Evolutionary conservation across 2,329 filamentous ascomycete species (phyloP), one percentile per base, ranked within the genome.

Genomic region (Sarocladiaceae sp.): DNA sequence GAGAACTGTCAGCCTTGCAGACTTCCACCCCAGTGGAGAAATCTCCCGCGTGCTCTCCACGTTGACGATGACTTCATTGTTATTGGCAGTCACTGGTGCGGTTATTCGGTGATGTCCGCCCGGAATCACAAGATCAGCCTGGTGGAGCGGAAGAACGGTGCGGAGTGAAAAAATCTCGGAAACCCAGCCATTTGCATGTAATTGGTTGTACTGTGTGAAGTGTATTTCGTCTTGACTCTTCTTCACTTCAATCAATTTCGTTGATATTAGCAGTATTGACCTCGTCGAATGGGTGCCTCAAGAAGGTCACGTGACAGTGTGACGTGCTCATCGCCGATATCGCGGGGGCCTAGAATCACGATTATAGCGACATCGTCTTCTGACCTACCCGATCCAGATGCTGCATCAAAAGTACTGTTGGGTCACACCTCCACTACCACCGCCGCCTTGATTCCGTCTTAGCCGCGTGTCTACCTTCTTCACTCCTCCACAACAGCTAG

Each of bases 271-370:
- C n/a, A n/a, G n/a, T n/a, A n/a, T n/a, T n/a, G n/a, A n/a, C n/a
- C n/a, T n/a, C n/a, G n/a, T n/a, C n/a, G n/a, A n/a, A n/a, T n/a
- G n/a, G n/a, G n/a, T n/a, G n/a, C n/a, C n/a, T n/a, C n/a, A n/a
- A 22, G n/a, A 12, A 5, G 17, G 15, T 29, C 40, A 48, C 44
- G 44, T 48, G 44, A 48, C 23, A n/a, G 4, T 12, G 26, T 31
- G 26, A 48, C 40, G 40, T 44, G 44, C 44, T 48, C n/a, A 33
- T 20, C 26, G 44, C 44, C 44, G 44, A 48, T 48, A 48, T 48
- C 44, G 44, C 40, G 40, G 7, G 17, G 37, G 37, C 40, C 40
- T 44, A 22, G 40, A 48, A 48, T 18, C 44, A 17, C 28, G 44
- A 48, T 31, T 20, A 26, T 17, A 17, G 17, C 22, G 8, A 29